Evolutionary conservation across 2,329 filamentous ascomycete genomes (phyloP), one percentile per base, ranked within the genome.

Genomic region (Fusarium sp.): DNA sequence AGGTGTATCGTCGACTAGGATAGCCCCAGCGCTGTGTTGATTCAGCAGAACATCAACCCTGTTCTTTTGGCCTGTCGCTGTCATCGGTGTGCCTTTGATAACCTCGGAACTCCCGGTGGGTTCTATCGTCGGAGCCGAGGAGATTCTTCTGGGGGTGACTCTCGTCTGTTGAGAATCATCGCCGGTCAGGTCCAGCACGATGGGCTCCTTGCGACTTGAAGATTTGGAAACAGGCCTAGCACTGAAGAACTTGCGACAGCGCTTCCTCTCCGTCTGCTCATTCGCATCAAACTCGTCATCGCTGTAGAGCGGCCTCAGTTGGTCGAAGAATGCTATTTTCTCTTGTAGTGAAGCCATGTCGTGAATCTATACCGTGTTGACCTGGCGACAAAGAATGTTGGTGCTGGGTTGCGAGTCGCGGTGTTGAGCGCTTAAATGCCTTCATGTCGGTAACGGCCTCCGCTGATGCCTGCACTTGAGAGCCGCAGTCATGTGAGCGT

Each of bases 241-340:
- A 8, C 61, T 61, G 54, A 83, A 83, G 78, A 83, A 82, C 2
- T 69, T 69, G 43, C 79, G 70, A 30, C 79, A 77, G 27, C 66
- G 71, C 32, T 75, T 60, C 20, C 86, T 81, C 45, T 81, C 78
- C 9, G 80, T 71, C 70, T 83, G 76, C 40, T 86, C 82, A 9
- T 47, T 54, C 4, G 66, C 54, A 50, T 80, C 74, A 20, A 82
- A 75, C 32, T 78, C 79, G 25, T 82, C 81, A 38, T 79, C 78
- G 35, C 79, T 78, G 32, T 84, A 82, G 11, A 83, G 72, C 61
- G 79, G 75, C 15, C 82, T 79, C 1, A 89, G 78, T n/a, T 79
- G 78, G n/a, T 81, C 72, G 71, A 89, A 90, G 69, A 86, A 87
- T 0, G 81, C 84, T 25, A 79, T 56, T 75, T 90, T 90, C 38